These are phyloP conservation scores for Phaeomoniella chlamydospora DNA, from an alignment of 2,329 filamentous ascomycete genomes.

Conservation along the genomic window DNA sequence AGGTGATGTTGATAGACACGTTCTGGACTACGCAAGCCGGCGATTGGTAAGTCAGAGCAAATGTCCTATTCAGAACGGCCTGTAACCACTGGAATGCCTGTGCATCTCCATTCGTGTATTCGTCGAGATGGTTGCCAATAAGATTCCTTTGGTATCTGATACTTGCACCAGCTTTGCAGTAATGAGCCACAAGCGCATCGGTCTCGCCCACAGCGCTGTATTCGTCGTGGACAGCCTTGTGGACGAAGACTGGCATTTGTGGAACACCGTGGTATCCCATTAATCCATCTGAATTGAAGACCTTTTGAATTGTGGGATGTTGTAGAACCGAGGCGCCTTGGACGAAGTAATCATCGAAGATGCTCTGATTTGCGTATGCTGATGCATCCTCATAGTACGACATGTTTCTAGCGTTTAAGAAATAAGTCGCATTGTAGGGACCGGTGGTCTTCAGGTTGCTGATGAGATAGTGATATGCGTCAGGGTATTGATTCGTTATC, in stretches of 20 bases:
- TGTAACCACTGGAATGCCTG: slow-evolving; percentile 12
- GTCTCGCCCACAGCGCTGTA: slow-evolving; percentile 27
- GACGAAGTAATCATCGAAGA: background rate
- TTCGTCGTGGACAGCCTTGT: slow-evolving; percentile 35
- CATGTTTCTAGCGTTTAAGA: slow-evolving; percentile 10
- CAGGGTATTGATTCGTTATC: slow-evolving; percentile 14
- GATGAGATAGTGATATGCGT: slow-evolving; percentile 3
- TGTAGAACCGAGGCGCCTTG: background rate
- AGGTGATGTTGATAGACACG: no score
- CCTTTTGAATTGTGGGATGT: background rate
- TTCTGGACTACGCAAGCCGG: no score
- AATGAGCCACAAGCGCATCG: slow-evolving; percentile 26
- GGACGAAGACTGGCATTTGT: slow-evolving; percentile 32
- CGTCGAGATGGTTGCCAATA: slow-evolving; percentile 24
- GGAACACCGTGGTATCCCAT: slow-evolving; percentile 28
- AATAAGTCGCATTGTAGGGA: slow-evolving; percentile 2
- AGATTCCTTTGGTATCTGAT: slow-evolving; percentile 31
- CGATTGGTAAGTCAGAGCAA: no score
- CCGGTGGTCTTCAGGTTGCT: slow-evolving; percentile 8
- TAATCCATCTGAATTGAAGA: slow-evolving; percentile 1
- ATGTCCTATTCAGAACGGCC: no score
- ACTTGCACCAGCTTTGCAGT: slow-evolving; percentile 24
- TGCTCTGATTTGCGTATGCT: background rate
- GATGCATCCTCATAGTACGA: background rate
- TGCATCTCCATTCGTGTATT: slow-evolving; percentile 17